Conservation (phyloP, 2,329 filamentous ascomycete genomes). For the Hirsutella minnesotensis region DNA sequence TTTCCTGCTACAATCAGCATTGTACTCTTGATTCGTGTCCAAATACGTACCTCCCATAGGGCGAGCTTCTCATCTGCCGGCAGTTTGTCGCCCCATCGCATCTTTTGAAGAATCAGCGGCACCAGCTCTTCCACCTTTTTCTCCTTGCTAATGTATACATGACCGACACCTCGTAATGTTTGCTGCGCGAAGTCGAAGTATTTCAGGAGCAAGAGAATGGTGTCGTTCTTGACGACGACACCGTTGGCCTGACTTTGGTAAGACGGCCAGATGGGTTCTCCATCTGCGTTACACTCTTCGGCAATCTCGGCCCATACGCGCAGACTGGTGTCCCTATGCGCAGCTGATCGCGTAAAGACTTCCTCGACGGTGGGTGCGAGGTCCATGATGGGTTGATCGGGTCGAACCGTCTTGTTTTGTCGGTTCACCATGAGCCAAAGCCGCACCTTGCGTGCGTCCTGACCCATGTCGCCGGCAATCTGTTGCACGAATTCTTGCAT, state of each 20-base stretch:
- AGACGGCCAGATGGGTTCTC: constrained; percentile 60
- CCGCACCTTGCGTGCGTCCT: constrained; percentile 60
- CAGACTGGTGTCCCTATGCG: constrained; percentile 59
- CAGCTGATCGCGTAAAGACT: constrained; percentile 35
- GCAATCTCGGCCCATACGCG: constrained; percentile 80
- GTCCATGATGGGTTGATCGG: constrained; percentile 77
- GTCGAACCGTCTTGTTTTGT: constrained; percentile 91
- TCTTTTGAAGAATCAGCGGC: constrained; percentile 63
- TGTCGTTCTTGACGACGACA: constrained; percentile 45
- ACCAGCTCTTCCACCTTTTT: constrained; percentile 81
- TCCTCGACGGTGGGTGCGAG: constrained; percentile 69
- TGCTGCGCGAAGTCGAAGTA: constrained; percentile 75
- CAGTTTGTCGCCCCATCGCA: constrained; percentile 75
- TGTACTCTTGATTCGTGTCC: neutral
- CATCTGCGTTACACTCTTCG: constrained; percentile 53
- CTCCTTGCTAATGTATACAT: constrained; percentile 77
- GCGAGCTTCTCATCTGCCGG: constrained; percentile 46
- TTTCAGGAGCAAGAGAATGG: constrained; percentile 82
- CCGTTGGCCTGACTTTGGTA: constrained; percentile 46
- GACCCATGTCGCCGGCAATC: constrained; percentile 57
- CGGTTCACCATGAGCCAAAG: constrained; percentile 98
- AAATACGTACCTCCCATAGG: constrained; percentile 59
- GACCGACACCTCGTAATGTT: constrained; percentile 61
- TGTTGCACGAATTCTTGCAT: constrained; percentile 62
- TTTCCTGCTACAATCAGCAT: constrained; percentile 44